Evolutionary conservation across 2,329 filamentous ascomycete genomes (phyloP), one percentile per base, ranked within the genome.

Genomic region (Xylaria sp.): DNA sequence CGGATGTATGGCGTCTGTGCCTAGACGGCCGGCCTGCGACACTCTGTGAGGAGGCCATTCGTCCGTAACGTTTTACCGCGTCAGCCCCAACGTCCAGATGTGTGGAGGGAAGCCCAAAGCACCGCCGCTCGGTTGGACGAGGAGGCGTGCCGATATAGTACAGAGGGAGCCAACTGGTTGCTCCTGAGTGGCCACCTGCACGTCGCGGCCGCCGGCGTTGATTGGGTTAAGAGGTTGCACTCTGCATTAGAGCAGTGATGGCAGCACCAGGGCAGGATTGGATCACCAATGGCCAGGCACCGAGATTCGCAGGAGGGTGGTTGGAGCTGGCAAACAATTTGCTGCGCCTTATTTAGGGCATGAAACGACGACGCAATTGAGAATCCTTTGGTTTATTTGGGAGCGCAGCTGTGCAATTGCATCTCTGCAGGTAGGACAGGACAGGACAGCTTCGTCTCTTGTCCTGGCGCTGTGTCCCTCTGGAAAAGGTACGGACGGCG

Each of bases 131-230:
- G 73, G 74, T 73, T 70, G 72, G 74, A 68, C 65, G 70, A 73
- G 68, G 67, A 72, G 65, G 64, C 64, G 69, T 71, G 71, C 69
- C 70, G 71, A 67, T 72, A 72, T 72, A 70, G 72, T 73, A 71
- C 66, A 69, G 74, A 74, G 70, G 65, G 50, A 67, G 75, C 74
- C 76, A 78, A 74, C 75, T 78, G 76, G 75, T 74, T 69, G 72
- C 67, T 73, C 71, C 68, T 78, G 74, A 78, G 73, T 78, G 76
- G 76, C 72, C 73, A 71, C 63, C 66, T 71, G 71, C 72, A 72
- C 70, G 71, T 67, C 10, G 69, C 65, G 67, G 70, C 49, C 61
- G 62, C 64, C 65, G 61, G 69, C 63, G 72, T 69, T 77, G 75
- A 77, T 77, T 77, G 76, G 76, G 54, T 68, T 69, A 68, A 50